Conservation (phyloP, 441 rosid species). For the Adansonia grandidieri region DNA sequence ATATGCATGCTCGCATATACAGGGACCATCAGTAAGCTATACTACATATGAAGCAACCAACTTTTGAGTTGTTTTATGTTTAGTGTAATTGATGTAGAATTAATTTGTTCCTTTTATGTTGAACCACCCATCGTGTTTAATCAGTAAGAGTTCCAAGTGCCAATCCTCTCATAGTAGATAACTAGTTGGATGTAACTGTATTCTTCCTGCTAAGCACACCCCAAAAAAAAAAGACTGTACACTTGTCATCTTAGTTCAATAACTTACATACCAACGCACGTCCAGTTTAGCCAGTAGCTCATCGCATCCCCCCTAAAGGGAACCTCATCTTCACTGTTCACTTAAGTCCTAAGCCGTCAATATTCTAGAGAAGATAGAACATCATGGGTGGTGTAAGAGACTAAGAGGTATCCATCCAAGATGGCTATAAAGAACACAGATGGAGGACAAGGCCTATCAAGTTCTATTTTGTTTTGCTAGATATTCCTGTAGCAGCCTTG, state of each 20-base stretch:
- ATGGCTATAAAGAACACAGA: neutral
- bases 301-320: neutral
- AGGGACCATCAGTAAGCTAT: neutral
- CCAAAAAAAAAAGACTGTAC: neutral
- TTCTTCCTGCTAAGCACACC: neutral
- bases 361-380: constrained; percentile 3
- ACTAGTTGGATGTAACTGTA: neutral
- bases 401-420: neutral
- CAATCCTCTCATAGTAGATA: neutral
- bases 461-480: constrained; percentile 10
- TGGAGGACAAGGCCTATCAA: neutral
- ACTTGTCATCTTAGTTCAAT: neutral
- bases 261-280: neutral
- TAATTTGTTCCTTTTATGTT: neutral
- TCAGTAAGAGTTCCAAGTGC: neutral
- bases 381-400: neutral
- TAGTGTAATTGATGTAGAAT: neutral
- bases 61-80: neutral
- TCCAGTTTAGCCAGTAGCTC: neutral
- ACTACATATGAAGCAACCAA: neutral
- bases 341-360: neutral
- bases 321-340: neutral
- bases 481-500: neutral
- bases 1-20: neutral
- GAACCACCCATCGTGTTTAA: neutral